Base-by-base conservation (phyloP, 305 asterid species). In the Fraxinus dipetala region DNA sequence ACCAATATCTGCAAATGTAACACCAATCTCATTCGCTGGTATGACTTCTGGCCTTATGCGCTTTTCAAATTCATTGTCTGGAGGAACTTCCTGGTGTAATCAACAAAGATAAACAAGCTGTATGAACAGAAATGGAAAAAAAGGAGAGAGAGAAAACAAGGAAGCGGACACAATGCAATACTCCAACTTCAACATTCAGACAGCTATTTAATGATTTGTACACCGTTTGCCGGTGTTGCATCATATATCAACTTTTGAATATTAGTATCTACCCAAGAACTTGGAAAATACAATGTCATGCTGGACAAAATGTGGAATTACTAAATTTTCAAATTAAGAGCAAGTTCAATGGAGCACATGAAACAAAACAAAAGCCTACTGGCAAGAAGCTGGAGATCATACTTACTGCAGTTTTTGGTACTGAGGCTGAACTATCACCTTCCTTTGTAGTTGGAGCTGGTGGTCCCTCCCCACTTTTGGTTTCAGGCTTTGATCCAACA, bases 61-160 rank as follows among this genome's bases (percentile, higher is more conserved):
- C 90, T 93, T 95, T 87, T 95, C 98, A 20, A 93, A 93, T 85
- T 95, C 99, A 77, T 95, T 93, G 86, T 95, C 99, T 2, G 97
- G 94, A 72, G 92, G 92, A 78, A 72, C 87, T 86, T 91, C 98
- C 98, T 95, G 87, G 45, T 65, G 82, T 74, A 79, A 84, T 78
- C 26, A 85, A 67, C 48, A 82, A 75, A 72, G 34, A 69, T 1
- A 74, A 51, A 69, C 20, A 48, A 9, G 11, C 36, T 79, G n/a
- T 6, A 48, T 63, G 1, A 80, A 59, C 26, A 73, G 34, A 75
- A 14, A 31, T 1, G n/a, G 35, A 14, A 76, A 7, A 78, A 30
- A 3, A 20, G 18, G 18, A 3, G 76, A 76, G 20, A n/a, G 7
- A 5, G 22, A 79, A 11, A 61, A 14, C 14, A 16, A 24, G 31